Conservation (phyloP, 2,329 filamentous ascomycete species). For the Colletotrichum kahawae region DNA sequence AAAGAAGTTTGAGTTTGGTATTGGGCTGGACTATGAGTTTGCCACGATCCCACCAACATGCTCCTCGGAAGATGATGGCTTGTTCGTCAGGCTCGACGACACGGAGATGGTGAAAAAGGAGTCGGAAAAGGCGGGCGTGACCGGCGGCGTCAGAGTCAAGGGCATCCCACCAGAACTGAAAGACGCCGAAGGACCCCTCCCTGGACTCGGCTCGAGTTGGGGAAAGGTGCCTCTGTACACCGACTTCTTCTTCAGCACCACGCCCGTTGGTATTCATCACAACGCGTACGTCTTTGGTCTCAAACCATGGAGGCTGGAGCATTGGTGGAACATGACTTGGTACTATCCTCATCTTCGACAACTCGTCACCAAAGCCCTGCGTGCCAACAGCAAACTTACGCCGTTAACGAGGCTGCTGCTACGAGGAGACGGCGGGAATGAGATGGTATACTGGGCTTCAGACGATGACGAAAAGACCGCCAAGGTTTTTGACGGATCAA, state of each 20-base stretch:
- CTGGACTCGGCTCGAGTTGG: conserved; percentile 27
- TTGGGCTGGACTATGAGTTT: conserved; percentile 43
- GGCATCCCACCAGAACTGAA: conserved; percentile 32
- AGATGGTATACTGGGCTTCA: conserved; percentile 29
- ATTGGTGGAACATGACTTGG: conserved; percentile 43
- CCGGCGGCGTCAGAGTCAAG: conserved; percentile 30
- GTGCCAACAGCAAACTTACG: conserved; percentile 5
- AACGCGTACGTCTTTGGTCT: conserved; percentile 38
- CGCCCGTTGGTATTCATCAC: conserved; percentile 41
- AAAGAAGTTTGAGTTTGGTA: conserved; percentile 39
- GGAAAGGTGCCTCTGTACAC: conserved; percentile 38
- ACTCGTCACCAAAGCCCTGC: conserved; percentile 31
- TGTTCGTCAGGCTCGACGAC: conserved; percentile 35
- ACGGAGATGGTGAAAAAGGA: conserved; percentile 23
- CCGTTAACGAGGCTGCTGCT: conserved; percentile 26
- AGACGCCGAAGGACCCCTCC: conserved; percentile 15
- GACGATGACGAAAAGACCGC: conserved; percentile 7
- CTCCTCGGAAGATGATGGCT: conserved; percentile 40
- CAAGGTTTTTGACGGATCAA: conserved; percentile 28
- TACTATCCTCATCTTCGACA: conserved; percentile 36
- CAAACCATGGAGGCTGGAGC: conserved; percentile 33
- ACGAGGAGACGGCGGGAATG: background rate
- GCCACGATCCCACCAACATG: conserved; percentile 40
- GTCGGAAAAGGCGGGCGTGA: conserved; percentile 35
- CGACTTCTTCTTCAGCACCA: conserved; percentile 40